These are phyloP conservation scores for Mortierella sp. DNA, from an alignment of 371 early-diverging fungal genomes.

Conservation along the genomic window DNA sequence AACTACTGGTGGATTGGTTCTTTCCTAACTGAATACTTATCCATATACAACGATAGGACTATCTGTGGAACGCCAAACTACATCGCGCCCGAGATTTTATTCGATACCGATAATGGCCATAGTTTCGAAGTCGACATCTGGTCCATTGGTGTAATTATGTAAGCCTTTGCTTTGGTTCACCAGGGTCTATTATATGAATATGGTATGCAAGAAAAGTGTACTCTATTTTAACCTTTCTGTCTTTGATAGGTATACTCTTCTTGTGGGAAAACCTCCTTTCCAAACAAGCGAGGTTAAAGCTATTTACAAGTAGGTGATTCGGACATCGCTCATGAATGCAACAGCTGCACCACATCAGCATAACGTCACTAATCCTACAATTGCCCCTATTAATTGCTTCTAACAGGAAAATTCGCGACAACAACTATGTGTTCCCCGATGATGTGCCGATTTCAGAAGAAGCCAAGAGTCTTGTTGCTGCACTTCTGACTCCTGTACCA, in stretches of 20 bases:
- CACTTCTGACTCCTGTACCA: constrained; percentile 87
- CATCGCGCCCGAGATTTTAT: constrained; percentile 98
- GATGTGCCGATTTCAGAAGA: constrained; percentile 73
- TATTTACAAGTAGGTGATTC: constrained; percentile 76
- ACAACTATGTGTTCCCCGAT: constrained; percentile 85
- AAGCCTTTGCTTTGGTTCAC: not conserved
- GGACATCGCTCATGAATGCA: not conserved
- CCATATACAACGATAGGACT: constrained; percentile 65
- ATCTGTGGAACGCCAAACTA: constrained; percentile 99
- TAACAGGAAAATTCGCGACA: constrained; percentile 80
- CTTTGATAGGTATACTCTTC: constrained; percentile 82
- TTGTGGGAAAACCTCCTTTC: constrained; percentile 97
- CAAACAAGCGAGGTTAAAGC: constrained; percentile 87
- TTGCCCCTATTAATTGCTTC: constrained; percentile 10
- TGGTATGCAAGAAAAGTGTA: no score
- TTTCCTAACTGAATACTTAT: not conserved
- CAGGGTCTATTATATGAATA: no score
- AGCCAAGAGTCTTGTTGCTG: constrained; percentile 82
- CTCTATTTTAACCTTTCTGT: not conserved
- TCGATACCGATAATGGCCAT: constrained; percentile 88
- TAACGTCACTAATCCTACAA: constrained; percentile 20
- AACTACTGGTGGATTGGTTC: not conserved
- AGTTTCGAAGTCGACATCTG: constrained; percentile 98
- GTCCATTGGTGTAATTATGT: constrained; percentile 98
- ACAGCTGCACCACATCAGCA: no score